Conservation (phyloP, 1,284 basidiomycete genomes). For the Cutaneotrichosporon dermatis region DNA sequence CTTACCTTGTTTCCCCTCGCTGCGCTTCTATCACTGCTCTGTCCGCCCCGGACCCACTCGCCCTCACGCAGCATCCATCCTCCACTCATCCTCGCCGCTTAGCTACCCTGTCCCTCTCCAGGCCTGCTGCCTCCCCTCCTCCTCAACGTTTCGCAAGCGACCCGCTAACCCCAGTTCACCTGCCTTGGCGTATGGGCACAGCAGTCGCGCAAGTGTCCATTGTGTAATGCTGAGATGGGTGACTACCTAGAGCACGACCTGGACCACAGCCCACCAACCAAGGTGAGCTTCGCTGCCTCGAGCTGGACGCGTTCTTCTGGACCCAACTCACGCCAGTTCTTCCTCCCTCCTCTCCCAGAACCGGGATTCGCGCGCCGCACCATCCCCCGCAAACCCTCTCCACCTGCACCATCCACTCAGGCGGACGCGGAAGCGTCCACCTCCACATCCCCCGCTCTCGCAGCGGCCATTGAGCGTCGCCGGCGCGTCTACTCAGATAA, state of each 20-base stretch:
- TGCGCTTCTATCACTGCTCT: background rate
- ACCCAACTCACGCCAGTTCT: slow-evolving; percentile 53
- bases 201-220: slow-evolving; percentile 61
- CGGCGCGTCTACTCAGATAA: slow-evolving; percentile 66
- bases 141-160: too few relatives aligned
- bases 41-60: too few relatives aligned
- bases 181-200: slow-evolving; percentile 79
- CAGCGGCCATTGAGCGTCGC: slow-evolving; percentile 50
- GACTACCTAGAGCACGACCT: slow-evolving; percentile 71
- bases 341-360: slow-evolving; percentile 60
- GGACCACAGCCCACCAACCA: slow-evolving; percentile 35
- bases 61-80: too few relatives aligned
- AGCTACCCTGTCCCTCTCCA: too few relatives aligned
- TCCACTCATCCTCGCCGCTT: too few relatives aligned
- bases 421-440: background rate
- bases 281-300: slow-evolving; percentile 23
- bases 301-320: background rate
- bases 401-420: too few relatives aligned
- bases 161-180: slow-evolving; percentile 59
- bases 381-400: too few relatives aligned
- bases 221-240: slow-evolving; percentile 70
- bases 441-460: too few relatives aligned
- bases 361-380: too few relatives aligned
- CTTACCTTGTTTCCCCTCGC: too few relatives aligned
- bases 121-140: too few relatives aligned